Conservation (phyloP, 148 eudicot species). For the Vaccinium myrtillus region DNA sequence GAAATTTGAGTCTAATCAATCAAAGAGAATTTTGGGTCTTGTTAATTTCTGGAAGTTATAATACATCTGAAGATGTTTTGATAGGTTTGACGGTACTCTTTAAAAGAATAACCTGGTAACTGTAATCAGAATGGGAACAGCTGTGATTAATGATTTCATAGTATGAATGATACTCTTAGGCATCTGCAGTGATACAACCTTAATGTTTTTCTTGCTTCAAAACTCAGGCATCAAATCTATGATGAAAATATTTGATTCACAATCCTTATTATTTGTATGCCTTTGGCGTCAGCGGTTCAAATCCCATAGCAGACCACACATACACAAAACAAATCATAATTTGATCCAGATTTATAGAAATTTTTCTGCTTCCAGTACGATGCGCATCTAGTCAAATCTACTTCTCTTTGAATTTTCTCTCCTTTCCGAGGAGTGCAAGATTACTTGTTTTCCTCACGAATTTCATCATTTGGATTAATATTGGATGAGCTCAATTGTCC, state of each 20-base stretch:
- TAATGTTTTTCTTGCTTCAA: neutral
- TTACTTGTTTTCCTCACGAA: neutral
- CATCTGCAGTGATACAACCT: neutral
- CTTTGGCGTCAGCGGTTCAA: neutral
- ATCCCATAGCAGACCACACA: neutral
- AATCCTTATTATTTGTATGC: neutral
- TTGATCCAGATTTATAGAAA: neutral
- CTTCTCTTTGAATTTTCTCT: neutral
- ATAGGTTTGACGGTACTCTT: slow-evolving; percentile 7
- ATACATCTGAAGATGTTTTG: neutral
- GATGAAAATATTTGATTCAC: neutral
- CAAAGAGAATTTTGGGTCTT: neutral
- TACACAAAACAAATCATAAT: no score
- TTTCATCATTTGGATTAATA: slow-evolving; percentile 3
- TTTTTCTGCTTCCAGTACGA: neutral
- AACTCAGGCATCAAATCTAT: neutral
- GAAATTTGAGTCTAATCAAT: neutral
- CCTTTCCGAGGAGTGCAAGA: neutral
- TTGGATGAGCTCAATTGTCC: slow-evolving; percentile 1
- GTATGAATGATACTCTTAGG: neutral
- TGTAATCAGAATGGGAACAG: neutral
- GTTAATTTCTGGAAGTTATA: neutral
- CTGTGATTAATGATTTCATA: neutral
- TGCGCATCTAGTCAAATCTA: neutral
- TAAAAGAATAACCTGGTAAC: neutral